These are phyloP conservation scores for Solanum phureja DNA, from an alignment of 257 asterid species.

Conservation along the genomic window DNA sequence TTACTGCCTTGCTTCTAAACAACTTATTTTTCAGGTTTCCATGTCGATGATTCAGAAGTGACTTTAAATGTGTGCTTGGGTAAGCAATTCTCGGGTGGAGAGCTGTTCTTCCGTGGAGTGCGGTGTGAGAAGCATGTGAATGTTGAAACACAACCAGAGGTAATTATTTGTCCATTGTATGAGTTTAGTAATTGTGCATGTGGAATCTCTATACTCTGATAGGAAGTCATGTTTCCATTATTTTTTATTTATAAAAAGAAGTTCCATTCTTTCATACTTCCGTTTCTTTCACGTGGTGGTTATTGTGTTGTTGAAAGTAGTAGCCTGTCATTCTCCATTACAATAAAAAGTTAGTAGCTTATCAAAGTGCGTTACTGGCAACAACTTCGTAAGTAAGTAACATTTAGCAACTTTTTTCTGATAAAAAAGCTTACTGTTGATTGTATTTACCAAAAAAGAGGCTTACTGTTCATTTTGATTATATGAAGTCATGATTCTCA, in stretches of 20 bases:
- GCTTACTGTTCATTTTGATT: neutral
- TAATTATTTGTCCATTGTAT: conserved; percentile 15
- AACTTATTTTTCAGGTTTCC: conserved; percentile 58
- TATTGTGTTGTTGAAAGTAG: neutral
- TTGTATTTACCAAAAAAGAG: neutral
- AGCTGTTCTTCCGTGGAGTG: conserved; percentile 86
- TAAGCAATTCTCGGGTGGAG: conserved; percentile 89
- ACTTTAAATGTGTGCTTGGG: conserved; percentile 95
- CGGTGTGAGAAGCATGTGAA: conserved; percentile 96
- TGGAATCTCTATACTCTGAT: neutral
- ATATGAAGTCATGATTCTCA: neutral
- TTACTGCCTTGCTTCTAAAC: conserved; percentile 13
- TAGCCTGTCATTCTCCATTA: neutral
- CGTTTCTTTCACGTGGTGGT: neutral
- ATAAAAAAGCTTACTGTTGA: neutral
- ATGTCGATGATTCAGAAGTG: conserved; percentile 98
- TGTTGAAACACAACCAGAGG: conserved; percentile 78
- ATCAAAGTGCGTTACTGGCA: neutral
- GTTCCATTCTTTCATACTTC: neutral
- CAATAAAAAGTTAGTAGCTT: neutral
- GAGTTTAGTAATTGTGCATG: neutral
- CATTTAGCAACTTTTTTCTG: neutral
- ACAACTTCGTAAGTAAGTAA: neutral
- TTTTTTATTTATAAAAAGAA: neutral
- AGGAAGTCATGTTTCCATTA: neutral